These are phyloP conservation scores for Jatropha curcas DNA, from an alignment of 345 rosid species.

Conservation along the genomic window DNA sequence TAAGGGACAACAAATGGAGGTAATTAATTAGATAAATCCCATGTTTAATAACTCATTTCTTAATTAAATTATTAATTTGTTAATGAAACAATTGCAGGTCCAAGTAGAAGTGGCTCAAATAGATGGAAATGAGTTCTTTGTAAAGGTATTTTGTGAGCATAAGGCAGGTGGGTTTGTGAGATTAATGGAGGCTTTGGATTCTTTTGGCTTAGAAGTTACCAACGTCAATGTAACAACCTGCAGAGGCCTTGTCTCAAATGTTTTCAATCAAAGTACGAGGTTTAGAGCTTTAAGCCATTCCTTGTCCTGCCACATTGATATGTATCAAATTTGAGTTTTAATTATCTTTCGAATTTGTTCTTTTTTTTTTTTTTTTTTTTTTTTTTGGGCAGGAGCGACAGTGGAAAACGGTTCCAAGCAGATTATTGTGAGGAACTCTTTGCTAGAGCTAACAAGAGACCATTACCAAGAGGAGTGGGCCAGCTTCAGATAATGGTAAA, in stretches of 20 bases:
- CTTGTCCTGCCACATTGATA: background rate
- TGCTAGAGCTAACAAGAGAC: slow-evolving; percentile 83
- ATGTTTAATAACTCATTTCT: no score
- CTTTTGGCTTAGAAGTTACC: slow-evolving; percentile 81
- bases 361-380: no score
- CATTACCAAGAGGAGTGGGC: no score
- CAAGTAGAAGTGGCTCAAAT: slow-evolving; percentile 92
- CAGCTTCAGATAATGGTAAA: no score
- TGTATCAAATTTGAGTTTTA: no score
- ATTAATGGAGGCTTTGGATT: slow-evolving; percentile 81
- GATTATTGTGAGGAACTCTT: slow-evolving; percentile 73
- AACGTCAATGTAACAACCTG: slow-evolving; percentile 79
- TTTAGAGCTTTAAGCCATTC: slow-evolving; percentile 12
- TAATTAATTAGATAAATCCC: background rate
- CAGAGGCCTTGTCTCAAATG: slow-evolving; percentile 79
- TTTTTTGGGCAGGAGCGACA: slow-evolving; percentile 73
- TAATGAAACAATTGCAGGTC: slow-evolving; percentile 40
- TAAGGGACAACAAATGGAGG: slow-evolving; percentile 96
- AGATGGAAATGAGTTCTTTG: slow-evolving; percentile 81
- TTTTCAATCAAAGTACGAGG: slow-evolving; percentile 91
- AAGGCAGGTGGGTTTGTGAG: slow-evolving; percentile 78
- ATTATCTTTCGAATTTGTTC: no score
- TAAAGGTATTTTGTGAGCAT: slow-evolving; percentile 87
- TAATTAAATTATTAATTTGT: background rate
- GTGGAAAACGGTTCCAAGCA: slow-evolving; percentile 73